Evolutionary conservation across 148 eudicot genomes (phyloP).

Genomic region (Salicornia ramosissima): DNA sequence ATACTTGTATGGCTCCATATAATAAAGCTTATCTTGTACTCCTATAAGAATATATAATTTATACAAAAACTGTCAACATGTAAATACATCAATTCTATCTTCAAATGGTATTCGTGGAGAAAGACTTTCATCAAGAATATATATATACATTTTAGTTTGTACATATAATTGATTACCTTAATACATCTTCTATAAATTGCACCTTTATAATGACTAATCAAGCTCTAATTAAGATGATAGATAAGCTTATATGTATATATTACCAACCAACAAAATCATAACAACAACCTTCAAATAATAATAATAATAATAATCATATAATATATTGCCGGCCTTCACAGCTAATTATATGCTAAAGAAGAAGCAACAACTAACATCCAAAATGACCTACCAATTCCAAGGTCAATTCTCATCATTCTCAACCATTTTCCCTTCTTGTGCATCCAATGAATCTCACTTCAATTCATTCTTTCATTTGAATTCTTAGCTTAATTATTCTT

Average conservation of each 20-base stretch:
- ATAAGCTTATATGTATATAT: not conserved
- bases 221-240: not conserved
- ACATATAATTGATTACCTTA: not conserved
- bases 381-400: slow-evolving; percentile 20
- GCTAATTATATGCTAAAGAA: slow-evolving; percentile 7
- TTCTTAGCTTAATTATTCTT: too few species aligned
- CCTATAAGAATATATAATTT: too few species aligned
- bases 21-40: too few species aligned
- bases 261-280: slow-evolving; percentile 16
- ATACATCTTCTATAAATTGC: not conserved
- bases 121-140: not conserved
- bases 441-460: slow-evolving; percentile 1
- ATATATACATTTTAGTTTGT: not conserved
- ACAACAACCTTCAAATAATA: slow-evolving; percentile 9
- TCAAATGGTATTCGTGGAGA: slow-evolving; percentile 8
- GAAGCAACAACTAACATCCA: slow-evolving; percentile 1
- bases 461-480: too few species aligned
- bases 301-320: slow-evolving; percentile 10
- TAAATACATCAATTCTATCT: too few species aligned
- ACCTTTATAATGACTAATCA: not conserved
- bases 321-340: slow-evolving; percentile 31
- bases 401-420: slow-evolving; percentile 24
- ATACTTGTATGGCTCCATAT: too few species aligned
- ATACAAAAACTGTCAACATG: too few species aligned
- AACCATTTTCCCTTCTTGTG: not conserved